Base-by-base conservation (phyloP, 106 monocot genomes). In the Hemerocallis citrina region DNA sequence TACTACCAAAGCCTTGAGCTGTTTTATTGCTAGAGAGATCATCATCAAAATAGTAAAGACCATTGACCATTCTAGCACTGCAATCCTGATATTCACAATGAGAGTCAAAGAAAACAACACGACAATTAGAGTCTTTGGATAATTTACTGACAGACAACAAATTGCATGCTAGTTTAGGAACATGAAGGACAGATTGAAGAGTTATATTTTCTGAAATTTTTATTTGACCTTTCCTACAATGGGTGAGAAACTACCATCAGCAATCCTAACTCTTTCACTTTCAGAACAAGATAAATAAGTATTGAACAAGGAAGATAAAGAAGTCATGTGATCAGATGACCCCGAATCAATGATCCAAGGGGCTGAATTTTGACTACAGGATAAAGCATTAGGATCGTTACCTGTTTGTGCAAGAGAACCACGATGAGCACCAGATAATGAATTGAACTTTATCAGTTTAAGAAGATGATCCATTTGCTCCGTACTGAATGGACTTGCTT, bases 291-390 rank as follows among this genome's bases (percentile, higher is more conserved):
- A 5, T 36, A 17, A 16, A n/a, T 34, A 38, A 3, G 37, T 59
- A 21, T 52, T 3, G 20, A 59, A 59, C 3, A 59, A 30, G 13
- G 7, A 17, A 3, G 19, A 38, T 8, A 59, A n/a, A 59, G 35
- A 30, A 7, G 29, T 34, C 58, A n/a, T 59, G 37, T 36, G 33
- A 36, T 34, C 19, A 4, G 17, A 34, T 19, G 58, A n/a, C 13
- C 58, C 35, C 10, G 58, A 59, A 59, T 59, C 35, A 4, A 59
- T 59, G 35, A 59, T 59, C 19, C 58, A 59, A 3, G 37, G 35
- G 3, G 17, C 28, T 36, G n/a, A 7, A 37, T 21, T 36, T 34
- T n/a, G 25, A 24, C 1, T 6, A 28, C 28, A 25, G 3, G 11
- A 52, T 6, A 24, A 13, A n/a, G 52, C 52, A 52, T 25, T 25